phyloP scores from a whole-genome alignment of 257 asterid genomes.

The Salvia miltiorrhiza region DNA sequence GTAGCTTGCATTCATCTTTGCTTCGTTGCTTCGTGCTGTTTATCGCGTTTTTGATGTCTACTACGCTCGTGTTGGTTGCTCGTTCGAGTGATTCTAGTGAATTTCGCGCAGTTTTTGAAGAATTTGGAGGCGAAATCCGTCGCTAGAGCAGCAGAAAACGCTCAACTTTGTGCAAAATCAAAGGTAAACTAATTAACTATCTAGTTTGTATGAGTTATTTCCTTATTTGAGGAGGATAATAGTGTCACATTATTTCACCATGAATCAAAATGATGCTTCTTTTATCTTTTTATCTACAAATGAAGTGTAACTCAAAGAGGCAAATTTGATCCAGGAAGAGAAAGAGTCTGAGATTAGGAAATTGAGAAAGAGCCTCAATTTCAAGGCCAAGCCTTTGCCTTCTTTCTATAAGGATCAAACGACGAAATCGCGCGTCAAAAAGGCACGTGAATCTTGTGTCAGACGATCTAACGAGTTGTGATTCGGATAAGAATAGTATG shows the following conservation, averaged over 20 bases:
- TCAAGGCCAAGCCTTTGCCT: conserved; percentile 34
- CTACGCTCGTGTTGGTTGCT: background rate
- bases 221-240: conserved; percentile 5
- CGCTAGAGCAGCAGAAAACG: conserved; percentile 48
- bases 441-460: conserved; percentile 13
- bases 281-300: background rate
- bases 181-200: conserved; percentile 32
- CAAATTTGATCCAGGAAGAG: conserved; percentile 24
- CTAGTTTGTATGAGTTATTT: background rate
- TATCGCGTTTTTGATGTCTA: background rate
- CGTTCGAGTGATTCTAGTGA: background rate
- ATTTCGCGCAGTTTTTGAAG: conserved; percentile 33
- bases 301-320: conserved; percentile 7
- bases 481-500: background rate
- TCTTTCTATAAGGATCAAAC: conserved; percentile 31
- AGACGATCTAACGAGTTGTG: too few species aligned
- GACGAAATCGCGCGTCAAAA: conserved; percentile 14
- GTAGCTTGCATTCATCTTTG: conserved; percentile 29
- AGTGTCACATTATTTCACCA: background rate
- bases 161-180: conserved; percentile 40
- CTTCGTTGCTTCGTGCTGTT: background rate
- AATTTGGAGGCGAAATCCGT: conserved; percentile 58
- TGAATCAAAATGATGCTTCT: background rate
- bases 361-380: conserved; percentile 30
- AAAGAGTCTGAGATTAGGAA: conserved; percentile 26